Evolutionary conservation across 2,329 filamentous ascomycete species (phyloP), one percentile per base, ranked within the genome.

Genomic region (Mycosphaerella arachidis): DNA sequence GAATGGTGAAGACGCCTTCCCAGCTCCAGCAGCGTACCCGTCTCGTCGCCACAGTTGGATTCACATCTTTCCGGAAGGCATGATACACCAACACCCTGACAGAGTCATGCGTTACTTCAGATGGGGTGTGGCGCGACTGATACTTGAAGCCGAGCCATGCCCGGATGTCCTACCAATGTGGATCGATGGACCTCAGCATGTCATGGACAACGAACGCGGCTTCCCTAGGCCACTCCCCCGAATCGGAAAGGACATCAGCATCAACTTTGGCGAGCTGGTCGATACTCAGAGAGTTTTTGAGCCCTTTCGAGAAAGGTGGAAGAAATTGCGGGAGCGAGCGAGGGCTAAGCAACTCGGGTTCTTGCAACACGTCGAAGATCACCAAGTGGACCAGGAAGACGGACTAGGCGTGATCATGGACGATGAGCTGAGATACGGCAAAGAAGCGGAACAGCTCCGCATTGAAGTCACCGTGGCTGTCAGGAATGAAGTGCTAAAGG

Each of bases 11-110:
- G 89, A 93, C 74, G 77, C 75, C 40, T 89, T 91, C 72, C 79
- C 83, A 0, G 84, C 90, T 0, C 91, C 92, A 0, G 87, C 91
- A 1, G 83, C 86, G 52, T 92, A 89, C 72, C 74, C 84, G 1
- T 82, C 77, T 64, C 87, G 91, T 68, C 85, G 85, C 50, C 83
- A 90, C 73, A 85, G 86, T 48, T 99, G 94, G 94, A 80, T 99
- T 4, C 94, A 99, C 75, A 88, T 97, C 57, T 97, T 97, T 74
- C 94, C 94, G 12, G 94, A 99, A 76, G 94, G 92, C 52, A 91
- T 90, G 74, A 91, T 96, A 50, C 92, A 97, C 75, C 94, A 99
- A 77, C 87, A 91, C 66, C 84, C 88, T 1, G 79, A 86, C 46
- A 86, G 86, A 68, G 85, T 87, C 7, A 87, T 97, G 81, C 89